phyloP scores from a whole-genome alignment of 2,329 filamentous ascomycete species.

The Raffaelea arxii region DNA sequence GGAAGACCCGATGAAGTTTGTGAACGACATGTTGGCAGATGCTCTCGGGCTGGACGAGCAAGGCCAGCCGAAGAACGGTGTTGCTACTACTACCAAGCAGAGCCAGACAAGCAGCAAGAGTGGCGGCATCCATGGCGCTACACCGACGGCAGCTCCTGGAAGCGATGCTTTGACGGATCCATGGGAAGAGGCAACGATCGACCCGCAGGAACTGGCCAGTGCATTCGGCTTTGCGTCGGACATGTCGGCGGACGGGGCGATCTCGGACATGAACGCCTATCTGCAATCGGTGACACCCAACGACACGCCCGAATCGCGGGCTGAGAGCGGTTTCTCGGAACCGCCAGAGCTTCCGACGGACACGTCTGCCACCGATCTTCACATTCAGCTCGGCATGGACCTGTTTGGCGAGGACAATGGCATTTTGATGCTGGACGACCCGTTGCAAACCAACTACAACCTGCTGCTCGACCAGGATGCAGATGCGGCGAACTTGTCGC shows the following conservation, averaged over 20 bases:
- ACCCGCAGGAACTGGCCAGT: constrained; percentile 40
- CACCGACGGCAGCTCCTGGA: constrained; percentile 20
- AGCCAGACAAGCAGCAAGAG: constrained; percentile 27
- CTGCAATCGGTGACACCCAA: constrained; percentile 45
- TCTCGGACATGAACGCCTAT: constrained; percentile 44
- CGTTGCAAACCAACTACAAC: constrained; percentile 29
- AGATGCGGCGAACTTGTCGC: constrained; percentile 12
- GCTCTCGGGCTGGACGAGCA: constrained; percentile 42
- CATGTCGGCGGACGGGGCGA: constrained; percentile 32
- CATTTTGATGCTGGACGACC: constrained; percentile 30
- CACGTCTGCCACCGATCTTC: too few relatives aligned
- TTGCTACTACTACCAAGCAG: constrained; percentile 31
- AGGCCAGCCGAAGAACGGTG: constrained; percentile 28
- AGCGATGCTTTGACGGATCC: constrained; percentile 15
- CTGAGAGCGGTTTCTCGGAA: constrained; percentile 48
- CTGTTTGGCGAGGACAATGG: constrained; percentile 39
- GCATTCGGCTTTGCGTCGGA: constrained; percentile 29
- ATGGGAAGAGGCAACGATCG: constrained; percentile 34
- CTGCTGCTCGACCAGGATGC: constrained; percentile 20
- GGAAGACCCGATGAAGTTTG: constrained; percentile 44
- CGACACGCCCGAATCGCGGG: constrained; percentile 55
- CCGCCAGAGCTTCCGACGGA: constrained; percentile 44
- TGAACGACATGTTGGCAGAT: constrained; percentile 37
- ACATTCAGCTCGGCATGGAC: constrained; percentile 41
- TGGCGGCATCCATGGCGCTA: constrained; percentile 13